A percentile compares a stretch with the other conserved stretches of the same genome.
Conservation (phyloP, 768 basidiomycete genomes). For the Leccinellum luteum region DNA sequence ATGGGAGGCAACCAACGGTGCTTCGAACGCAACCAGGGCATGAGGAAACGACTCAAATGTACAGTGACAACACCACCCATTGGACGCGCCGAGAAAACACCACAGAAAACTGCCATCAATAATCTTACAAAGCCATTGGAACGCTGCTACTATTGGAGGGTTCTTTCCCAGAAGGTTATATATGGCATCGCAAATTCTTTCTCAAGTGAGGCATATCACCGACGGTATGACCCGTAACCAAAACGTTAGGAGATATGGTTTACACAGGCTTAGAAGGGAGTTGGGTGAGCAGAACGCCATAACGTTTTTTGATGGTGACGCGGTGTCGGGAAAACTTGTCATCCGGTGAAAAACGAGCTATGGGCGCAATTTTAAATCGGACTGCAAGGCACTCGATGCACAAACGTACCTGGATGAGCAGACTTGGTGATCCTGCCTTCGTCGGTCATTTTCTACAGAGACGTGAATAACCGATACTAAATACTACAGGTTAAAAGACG, state of each 20-base stretch:
- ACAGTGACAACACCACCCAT: no score
- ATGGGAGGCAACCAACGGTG: no score
- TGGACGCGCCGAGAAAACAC: no score
- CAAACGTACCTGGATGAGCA: conserved; percentile 84
- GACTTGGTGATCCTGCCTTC: conserved; percentile 87
- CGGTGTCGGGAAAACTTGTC: conserved; percentile 99
- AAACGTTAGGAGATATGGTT: background rate
- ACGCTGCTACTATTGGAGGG: background rate
- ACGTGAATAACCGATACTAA: conserved; percentile 3
- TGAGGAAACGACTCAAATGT: no score
- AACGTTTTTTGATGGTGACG: conserved; percentile 94
- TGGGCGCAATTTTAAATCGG: background rate
- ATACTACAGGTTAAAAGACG: conserved; percentile 11
- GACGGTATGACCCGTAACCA: background rate
- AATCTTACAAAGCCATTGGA: background rate
- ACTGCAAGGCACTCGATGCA: background rate
- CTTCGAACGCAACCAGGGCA: background rate
- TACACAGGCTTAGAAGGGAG: conserved; percentile 79
- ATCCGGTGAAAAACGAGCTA: conserved; percentile 97
- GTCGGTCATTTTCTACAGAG: conserved; percentile 75
- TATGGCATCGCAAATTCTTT: background rate
- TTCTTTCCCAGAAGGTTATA: no score
- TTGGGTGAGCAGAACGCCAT: conserved; percentile 85
- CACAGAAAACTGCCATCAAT: no score
- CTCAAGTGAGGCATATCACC: background rate